Evolutionary conservation across 1,284 basidiomycete genomes (phyloP).

Genomic region (Fomitopsis betulina): DNA sequence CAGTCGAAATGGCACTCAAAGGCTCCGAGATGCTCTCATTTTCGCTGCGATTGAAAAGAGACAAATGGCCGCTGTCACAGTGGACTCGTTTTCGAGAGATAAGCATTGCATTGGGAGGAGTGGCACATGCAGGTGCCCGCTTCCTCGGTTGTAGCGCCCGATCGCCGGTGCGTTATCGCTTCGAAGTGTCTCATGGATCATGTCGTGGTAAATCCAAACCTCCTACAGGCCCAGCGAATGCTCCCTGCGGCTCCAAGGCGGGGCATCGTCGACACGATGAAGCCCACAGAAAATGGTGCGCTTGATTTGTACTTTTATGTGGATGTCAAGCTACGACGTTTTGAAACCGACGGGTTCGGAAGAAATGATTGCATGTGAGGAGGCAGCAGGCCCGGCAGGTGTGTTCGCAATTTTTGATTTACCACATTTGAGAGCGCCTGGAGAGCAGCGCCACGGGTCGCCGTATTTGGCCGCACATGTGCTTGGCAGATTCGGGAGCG

Average conservation of each 20-base stretch:
- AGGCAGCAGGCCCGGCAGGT: no score
- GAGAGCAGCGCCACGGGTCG: no score
- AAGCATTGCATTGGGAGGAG: not conserved
- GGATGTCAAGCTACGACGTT: no score
- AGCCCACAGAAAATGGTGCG: no score
- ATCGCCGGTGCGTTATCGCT: not conserved
- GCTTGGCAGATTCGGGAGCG: not conserved
- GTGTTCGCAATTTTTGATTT: no score
- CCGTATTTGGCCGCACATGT: not conserved
- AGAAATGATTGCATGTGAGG: no score
- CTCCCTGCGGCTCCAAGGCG: no score
- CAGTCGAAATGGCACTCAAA: not conserved
- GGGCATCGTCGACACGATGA: no score
- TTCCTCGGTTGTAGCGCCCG: not conserved
- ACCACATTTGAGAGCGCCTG: no score
- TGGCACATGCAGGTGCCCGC: not conserved
- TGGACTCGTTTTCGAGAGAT: not conserved
- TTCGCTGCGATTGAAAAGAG: not conserved
- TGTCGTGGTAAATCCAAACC: not conserved
- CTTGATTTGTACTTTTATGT: no score
- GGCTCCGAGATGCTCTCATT: not conserved
- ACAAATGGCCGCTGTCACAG: not conserved
- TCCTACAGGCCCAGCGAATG: not conserved
- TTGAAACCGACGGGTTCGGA: no score
- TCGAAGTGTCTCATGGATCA: not conserved